Base-by-base conservation (phyloP, 768 basidiomycete genomes). In the Holtermannia corniformis region DNA sequence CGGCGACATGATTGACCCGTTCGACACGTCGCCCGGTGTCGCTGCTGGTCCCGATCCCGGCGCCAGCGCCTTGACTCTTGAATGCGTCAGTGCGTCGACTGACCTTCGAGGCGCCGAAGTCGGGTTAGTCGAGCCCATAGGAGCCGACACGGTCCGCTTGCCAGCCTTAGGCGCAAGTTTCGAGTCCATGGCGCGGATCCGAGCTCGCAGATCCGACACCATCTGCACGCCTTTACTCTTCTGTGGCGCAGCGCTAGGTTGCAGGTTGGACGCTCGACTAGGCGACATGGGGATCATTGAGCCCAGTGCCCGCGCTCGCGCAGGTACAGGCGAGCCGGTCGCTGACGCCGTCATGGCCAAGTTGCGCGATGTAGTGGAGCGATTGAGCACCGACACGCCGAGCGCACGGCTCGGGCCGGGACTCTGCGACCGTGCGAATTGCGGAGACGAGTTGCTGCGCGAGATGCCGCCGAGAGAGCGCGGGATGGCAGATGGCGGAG, bases 101-200 rank as follows among this genome's bases (percentile, higher is more conserved):
- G 28, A 22, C 44, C 41, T 5, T 7, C 44, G 16, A 20, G 51
- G 41, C 40, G 44, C 45, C 14, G 49, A 40, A 24, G 37, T 41
- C 2, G 32, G 44, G 11, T 45, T 21, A 12, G 40, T 25, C 5
- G 51, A 44, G 4, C 56, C 43, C 27, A 63, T 50, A 2, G 62
- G 62, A 14, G 43, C 56, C 14, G 64, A 66, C n/a, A 63, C 62
- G 28, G 58, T 59, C 16, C 64, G 50, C 25, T 60, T 59, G 0
- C 58, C 57, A 3, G 61, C 60, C 44, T 61, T 60, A 7, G 56
- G 55, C 20, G 57, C 64, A 1, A 68, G 47, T 50, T 65, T 63
- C 41, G 63, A 60, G 41, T 68, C 67, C 16, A 64, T 63, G 12
- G 64, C 62, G 43, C 64, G 65, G 44, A 68, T 51, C 28, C 59